Evolutionary conservation across 768 basidiomycete species (phyloP).

Genomic region (Boletus subcaerulescens): DNA sequence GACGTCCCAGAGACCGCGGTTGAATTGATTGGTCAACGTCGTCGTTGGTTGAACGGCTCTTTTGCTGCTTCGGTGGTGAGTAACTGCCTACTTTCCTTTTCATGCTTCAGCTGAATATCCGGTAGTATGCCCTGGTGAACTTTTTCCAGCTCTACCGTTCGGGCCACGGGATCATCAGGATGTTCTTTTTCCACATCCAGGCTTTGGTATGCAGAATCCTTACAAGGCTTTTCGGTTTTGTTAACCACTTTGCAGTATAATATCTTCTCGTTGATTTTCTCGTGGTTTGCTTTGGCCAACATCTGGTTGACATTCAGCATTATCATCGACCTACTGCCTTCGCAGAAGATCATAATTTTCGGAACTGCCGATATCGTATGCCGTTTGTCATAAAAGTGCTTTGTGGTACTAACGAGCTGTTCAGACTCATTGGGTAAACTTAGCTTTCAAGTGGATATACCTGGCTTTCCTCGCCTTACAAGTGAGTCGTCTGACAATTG

Average conservation of each 20-base stretch:
- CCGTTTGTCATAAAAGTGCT: conserved; percentile 4
- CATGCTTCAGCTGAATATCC: not conserved
- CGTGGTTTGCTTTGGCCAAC: conserved; percentile 92
- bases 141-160: conserved; percentile 88
- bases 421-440: conserved; percentile 85
- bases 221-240: not conserved
- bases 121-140: conserved; percentile 86
- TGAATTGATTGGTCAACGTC: conserved; percentile 92
- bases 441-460: conserved; percentile 83
- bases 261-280: conserved; percentile 78
- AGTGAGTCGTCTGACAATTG: conserved; percentile 28
- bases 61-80: conserved; percentile 88
- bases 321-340: conserved; percentile 83
- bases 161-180: conserved; percentile 82
- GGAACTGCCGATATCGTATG: conserved; percentile 69
- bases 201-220: conserved; percentile 59
- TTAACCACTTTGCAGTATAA: conserved; percentile 59
- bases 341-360: conserved; percentile 55
- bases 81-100: conserved; percentile 11
- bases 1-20: conserved; percentile 93
- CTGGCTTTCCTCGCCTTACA: conserved; percentile 81
- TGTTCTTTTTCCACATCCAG: conserved; percentile 97
- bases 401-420: not conserved
- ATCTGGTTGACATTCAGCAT: conserved; percentile 95
- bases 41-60: conserved; percentile 95